Evolutionary conservation across 1,284 basidiomycete species (phyloP).

Genomic region (Cutaneotrichosporon dermatis): DNA sequence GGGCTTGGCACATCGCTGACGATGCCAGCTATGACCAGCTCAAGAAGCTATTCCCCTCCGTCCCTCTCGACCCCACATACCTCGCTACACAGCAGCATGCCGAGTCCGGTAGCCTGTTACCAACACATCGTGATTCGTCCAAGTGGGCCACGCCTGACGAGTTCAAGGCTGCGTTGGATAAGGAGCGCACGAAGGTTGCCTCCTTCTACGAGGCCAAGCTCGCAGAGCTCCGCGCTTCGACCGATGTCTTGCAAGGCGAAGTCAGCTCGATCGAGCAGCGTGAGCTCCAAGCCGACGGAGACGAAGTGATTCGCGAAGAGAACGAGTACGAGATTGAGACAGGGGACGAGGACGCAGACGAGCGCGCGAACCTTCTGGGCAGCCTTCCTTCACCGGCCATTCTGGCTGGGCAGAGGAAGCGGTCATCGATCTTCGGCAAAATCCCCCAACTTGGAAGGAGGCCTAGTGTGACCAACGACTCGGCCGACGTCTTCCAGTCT

Average conservation of each 20-base stretch:
- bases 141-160: conserved; percentile 53
- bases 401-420: conserved; percentile 16
- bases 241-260: conserved; percentile 63
- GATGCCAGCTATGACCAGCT: conserved; percentile 68
- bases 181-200: conserved; percentile 77
- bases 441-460: conserved; percentile 8
- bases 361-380: conserved; percentile 33
- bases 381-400: neutral
- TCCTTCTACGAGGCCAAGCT: conserved; percentile 76
- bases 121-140: conserved; percentile 47
- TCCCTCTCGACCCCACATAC: conserved; percentile 45
- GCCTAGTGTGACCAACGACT: conserved; percentile 23
- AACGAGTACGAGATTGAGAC: conserved; percentile 41
- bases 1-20: neutral
- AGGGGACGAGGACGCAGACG: conserved; percentile 57
- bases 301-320: conserved; percentile 53
- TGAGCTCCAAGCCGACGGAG: conserved; percentile 50
- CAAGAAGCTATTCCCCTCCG: conserved; percentile 63
- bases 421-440: conserved; percentile 23
- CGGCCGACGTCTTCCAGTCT: conserved; percentile 44
- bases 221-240: conserved; percentile 63
- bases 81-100: conserved; percentile 59
- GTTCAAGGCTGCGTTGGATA: conserved; percentile 73
- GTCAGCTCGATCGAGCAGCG: conserved; percentile 63
- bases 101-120: conserved; percentile 53